Evolutionary conservation across 345 rosid species (phyloP), one percentile per base, ranked within the genome.

Genomic region (Lepidium africanum): DNA sequence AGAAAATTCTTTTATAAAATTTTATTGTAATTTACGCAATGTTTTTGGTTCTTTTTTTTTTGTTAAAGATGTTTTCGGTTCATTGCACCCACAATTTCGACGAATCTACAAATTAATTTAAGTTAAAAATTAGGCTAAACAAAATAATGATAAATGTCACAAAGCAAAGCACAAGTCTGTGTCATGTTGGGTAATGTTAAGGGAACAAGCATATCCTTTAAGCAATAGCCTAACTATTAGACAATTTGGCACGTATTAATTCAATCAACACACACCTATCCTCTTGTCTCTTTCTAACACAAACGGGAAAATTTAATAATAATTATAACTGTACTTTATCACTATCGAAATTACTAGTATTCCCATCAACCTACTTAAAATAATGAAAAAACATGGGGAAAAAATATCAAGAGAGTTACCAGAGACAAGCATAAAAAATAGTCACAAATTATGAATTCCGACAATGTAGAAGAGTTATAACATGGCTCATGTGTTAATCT

Each of bases 401-500:
- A 30, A 30, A 27, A 27, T 21, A 21, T 1, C 23, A 21, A 21
- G 2, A 25, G 3, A 25, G 27, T 25, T 25, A 3, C 27, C 27
- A 25, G 27, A 25, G 27, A 25, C 27, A 25, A 25, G 27, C 3
- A 25, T 25, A 25, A 25, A 27, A 21, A 21, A 25, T 27, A 30
- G 33, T 5, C 7, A 30, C 1, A 30, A 5, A 30, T 30, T 30
- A 30, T 30, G 33, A 30, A 63, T 21, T 63, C 74, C 39, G 69
- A 63, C 64, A 71, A 71, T 46, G 27, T 5, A 38, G 51, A 46
- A 16, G 42, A 72, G 3, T 38, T 47, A 38, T 71, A 71, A 46
- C 76, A 71, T 64, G 76, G 21, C n/a, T 47, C 76, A 72, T 72
- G 76, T 72, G 58, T 42, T 42, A 19, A 49, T 49, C 35, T 35